Evolutionary conservation across 1,139 yeast species (phyloP), one percentile per base, ranked within the genome.

Genomic region (Maudiozyma humilis): DNA sequence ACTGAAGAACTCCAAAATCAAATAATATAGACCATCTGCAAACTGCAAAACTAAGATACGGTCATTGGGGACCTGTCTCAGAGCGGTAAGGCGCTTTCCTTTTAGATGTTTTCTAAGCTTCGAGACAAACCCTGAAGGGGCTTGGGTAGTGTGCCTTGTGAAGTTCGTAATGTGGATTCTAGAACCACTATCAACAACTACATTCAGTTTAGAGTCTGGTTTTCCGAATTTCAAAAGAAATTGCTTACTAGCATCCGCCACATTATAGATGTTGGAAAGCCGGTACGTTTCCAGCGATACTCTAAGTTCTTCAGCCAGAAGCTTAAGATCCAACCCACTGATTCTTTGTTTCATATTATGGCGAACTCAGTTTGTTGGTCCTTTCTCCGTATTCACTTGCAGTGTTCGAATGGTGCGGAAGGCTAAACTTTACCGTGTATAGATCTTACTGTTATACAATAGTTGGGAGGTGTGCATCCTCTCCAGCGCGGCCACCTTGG

Each of bases 1-100:
- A 59, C 96, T 86, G 67, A 88, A 89, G 55, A 91, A 89, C 60
- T 91, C 98, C 48, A 91, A 66, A 0, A 86, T 95, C 52, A 89
- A 68, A 56, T 84, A 82, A 62, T 68, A 85, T 44, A 78, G 60
- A 6, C 95, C 93, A 54, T 86, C 94, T 43, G 88, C 78, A 63
- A 91, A 89, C 47, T 85, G 79, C 41, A 91, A 62, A 0, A 87
- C 94, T 44, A 86, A 68, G 17, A 87, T 77, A 59, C 98, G 73
- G 59, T 88, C 96, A 53, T 78, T 75, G 1, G 79, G 81, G 12
- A 91, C 76, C 51, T 88, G 94, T 50, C 75, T 76, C 40, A 91
- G 69, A 20, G 75, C 75, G 0, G 93, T 77, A 40, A 91, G 67
- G 48, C 97, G 71, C 62, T 89, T 76, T 0, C 93, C 76, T 55